Percentiles rank a stretch among this genome's conserved stretches.
phyloP scores from a whole-genome alignment of 2,329 filamentous ascomycete genomes.

The Epicoccum sorghinum region DNA sequence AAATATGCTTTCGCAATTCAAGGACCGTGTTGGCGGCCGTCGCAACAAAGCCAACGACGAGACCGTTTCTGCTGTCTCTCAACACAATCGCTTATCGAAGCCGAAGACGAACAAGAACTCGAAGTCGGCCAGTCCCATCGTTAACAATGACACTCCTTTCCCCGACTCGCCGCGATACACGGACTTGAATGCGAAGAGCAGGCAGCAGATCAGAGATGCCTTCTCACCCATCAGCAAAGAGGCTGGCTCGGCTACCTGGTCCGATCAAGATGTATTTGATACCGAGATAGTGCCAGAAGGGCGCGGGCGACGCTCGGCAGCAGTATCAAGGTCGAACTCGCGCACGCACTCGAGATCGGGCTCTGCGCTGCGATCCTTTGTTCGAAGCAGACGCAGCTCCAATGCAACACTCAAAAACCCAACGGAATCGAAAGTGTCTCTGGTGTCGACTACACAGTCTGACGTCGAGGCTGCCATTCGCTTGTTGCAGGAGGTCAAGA shows the following conservation, averaged over 20 bases:
- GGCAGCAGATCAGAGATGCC: slow-evolving; percentile 38
- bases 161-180: slow-evolving; percentile 33
- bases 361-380: slow-evolving; percentile 31
- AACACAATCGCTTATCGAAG: slow-evolving; percentile 41
- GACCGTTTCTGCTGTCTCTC: slow-evolving; percentile 28
- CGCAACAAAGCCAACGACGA: slow-evolving; percentile 37
- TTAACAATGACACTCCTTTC: slow-evolving; percentile 28
- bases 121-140: slow-evolving; percentile 17
- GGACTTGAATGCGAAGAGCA: slow-evolving; percentile 33
- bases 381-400: slow-evolving; percentile 15
- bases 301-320: slow-evolving; percentile 33
- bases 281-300: slow-evolving; percentile 30
- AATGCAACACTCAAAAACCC: slow-evolving; percentile 30
- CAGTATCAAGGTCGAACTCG: slow-evolving; percentile 37
- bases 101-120: slow-evolving; percentile 47
- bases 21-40: slow-evolving; percentile 16
- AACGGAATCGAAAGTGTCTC: slow-evolving; percentile 38
- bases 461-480: slow-evolving; percentile 54
- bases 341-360: slow-evolving; percentile 31
- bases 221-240: slow-evolving; percentile 38
- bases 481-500: slow-evolving; percentile 56
- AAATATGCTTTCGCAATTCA: slow-evolving; percentile 31
- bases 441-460: slow-evolving; percentile 42
- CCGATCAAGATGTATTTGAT: slow-evolving; percentile 27
- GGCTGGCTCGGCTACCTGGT: slow-evolving; percentile 19